Evolutionary conservation across 1,284 basidiomycete species (phyloP), one percentile per base, ranked within the genome.

Genomic region (Malassezia caprae): DNA sequence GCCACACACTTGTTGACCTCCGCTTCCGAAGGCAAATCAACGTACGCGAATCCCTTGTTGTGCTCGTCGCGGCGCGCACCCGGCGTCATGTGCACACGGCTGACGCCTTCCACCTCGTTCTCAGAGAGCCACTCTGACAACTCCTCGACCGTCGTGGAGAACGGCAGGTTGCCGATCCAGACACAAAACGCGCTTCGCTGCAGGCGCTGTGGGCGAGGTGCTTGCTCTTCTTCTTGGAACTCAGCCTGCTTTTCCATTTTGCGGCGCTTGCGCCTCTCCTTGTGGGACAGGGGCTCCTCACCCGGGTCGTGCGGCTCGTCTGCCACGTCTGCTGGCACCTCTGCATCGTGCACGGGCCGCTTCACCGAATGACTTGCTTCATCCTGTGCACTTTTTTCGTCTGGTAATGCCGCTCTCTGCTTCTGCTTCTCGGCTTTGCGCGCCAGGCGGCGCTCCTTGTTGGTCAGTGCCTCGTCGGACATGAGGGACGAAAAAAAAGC

Each of bases 11-110:
- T 77, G 1, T 76, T 74, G 67, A 91, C 87, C 17, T 82, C 83
- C 28, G 88, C 87, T 1, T 81, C 78, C 1, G 84, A 84, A 1
- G 83, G 82, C 73, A 98, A 90, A 77, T 98, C 93, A 58, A 96
- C 84, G 77, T 96, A 96, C 24, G 91, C 93, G 75, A 90, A 98
- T 32, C 79, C 79, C 61, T 77, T 78, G 75, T 79, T 80, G 60
- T 77, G 69, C 11, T 79, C 77, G 46, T 69, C 74, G 8, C 72
- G 65, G 5, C 77, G 69, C 2, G 51, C 42, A 61, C 76, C 77
- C 60, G 76, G 77, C 4, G 80, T 80, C 75, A 81, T 76, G 65
- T 81, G 78, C 48, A 81, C 76, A 27, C 80, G 69, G 7, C 77
- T 78, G n/a, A 81, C 75, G 4, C 73, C 75, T 46, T 64, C 61